phyloP scores from a whole-genome alignment of 192 early-diverging fungal genomes.

The Chytriomyces hyalinus region DNA sequence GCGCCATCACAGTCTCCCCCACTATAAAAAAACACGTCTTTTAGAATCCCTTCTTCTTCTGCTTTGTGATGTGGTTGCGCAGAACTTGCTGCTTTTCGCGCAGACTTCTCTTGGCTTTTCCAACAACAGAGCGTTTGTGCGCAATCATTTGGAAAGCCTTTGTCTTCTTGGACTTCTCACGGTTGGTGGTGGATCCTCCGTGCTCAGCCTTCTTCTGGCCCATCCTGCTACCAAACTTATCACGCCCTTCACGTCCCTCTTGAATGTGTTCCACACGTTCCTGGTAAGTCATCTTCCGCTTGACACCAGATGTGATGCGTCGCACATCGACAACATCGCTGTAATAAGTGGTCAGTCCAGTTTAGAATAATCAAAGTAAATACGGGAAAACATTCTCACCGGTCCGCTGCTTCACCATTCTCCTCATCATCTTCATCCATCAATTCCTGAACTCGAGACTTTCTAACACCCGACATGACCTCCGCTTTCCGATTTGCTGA shows the following conservation, averaged over 20 bases:
- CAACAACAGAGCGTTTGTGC: conserved; percentile 81
- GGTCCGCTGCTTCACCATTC: conserved; percentile 44
- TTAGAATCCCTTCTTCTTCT: conserved; percentile 53
- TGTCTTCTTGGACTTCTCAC: conserved; percentile 86
- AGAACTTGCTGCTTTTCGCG: conserved; percentile 55
- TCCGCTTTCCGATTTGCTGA: conserved; percentile 71
- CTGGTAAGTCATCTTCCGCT: conserved; percentile 89
- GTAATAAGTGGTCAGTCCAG: not conserved
- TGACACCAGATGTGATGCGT: conserved; percentile 64
- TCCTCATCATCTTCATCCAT: conserved; percentile 47
- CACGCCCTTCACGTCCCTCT: conserved; percentile 87
- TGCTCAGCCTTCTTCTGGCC: conserved; percentile 70
- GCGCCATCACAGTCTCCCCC: too few relatives aligned
- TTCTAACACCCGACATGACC: conserved; percentile 47
- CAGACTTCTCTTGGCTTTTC: conserved; percentile 53
- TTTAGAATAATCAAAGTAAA: conserved; percentile 1
- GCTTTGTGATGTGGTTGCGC: conserved; percentile 53
- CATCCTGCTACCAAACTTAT: conserved; percentile 89
- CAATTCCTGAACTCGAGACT: conserved; percentile 31
- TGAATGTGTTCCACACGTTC: conserved; percentile 86
- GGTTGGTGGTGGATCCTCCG: conserved; percentile 79
- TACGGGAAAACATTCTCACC: conserved; percentile 3
- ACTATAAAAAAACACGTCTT: too few relatives aligned
- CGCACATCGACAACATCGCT: conserved; percentile 52
- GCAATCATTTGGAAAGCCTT: conserved; percentile 96